phyloP scores from a whole-genome alignment of 139 green algal species.

The Eudorina sp. region DNA sequence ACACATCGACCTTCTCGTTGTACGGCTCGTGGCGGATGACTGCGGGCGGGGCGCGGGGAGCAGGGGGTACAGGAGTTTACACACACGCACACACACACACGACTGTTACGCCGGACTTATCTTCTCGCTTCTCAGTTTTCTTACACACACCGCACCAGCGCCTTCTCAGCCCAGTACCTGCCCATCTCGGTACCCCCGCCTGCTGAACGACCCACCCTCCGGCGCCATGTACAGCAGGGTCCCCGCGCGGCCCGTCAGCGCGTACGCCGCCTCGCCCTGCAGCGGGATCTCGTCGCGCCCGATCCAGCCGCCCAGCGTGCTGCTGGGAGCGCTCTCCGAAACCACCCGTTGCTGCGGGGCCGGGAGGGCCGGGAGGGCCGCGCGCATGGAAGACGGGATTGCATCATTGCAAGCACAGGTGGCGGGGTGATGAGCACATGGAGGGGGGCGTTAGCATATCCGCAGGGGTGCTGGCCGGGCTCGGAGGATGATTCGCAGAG shows the following conservation, averaged over 20 bases:
- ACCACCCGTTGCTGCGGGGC: neutral
- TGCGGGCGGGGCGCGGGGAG: neutral
- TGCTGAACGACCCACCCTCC: neutral
- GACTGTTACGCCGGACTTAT: too few species aligned
- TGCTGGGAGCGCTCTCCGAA: slow-evolving; percentile 12
- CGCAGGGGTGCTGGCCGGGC: too few species aligned
- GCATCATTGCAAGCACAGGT: too few species aligned
- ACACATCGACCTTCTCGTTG: slow-evolving; percentile 53
- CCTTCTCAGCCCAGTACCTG: neutral
- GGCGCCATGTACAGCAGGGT: slow-evolving; percentile 46
- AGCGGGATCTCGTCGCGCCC: slow-evolving; percentile 26
- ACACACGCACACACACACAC: neutral
- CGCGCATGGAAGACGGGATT: too few species aligned
- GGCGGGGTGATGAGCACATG: too few species aligned
- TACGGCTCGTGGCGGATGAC: slow-evolving; percentile 45
- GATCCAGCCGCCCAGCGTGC: slow-evolving; percentile 38
- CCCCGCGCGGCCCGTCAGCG: slow-evolving; percentile 27
- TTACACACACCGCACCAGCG: too few species aligned
- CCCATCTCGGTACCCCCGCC: too few species aligned
- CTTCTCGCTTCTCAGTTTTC: too few species aligned
- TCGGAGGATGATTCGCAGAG: too few species aligned
- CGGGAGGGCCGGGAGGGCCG: too few species aligned
- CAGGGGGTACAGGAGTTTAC: neutral
- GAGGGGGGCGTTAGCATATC: too few species aligned
- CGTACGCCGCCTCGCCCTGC: slow-evolving; percentile 32